Base-by-base conservation (phyloP, 108 stramenopile genomes). In the Skeletonema potamos region DNA sequence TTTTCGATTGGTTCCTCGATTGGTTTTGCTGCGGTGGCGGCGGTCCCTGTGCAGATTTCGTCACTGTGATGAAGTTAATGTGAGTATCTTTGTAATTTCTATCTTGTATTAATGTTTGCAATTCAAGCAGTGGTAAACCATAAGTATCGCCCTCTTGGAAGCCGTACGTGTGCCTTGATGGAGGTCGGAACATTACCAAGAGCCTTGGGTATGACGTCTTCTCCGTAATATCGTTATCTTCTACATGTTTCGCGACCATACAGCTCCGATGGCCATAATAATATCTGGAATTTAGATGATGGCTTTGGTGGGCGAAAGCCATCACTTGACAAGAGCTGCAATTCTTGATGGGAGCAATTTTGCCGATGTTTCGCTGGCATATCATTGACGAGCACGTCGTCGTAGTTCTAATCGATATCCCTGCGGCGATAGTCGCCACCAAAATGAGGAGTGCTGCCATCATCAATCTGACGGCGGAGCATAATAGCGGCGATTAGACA, bases 101-200 rank as follows among this genome's bases (percentile, higher is more conserved):
- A 5, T 64, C 34, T 17, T 30, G 12, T 9, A 76, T 29, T 8
- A 76, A 41, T 4, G 36, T 34, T 2, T 68, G 59, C 27, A 76
- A 57, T 34, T 76, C 76, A 36, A 76, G 54, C 20, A 20, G 61
- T 32, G 76, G 76, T 39, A 76, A 56, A 69, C 72, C 69, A 51
- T 79, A 67, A 15, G 24, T 13, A 6, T 55, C 15, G 13, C n/a
- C 33, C 3, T 56, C 36, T 18, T 17, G 37, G 33, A 79, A 79
- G 34, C 77, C 77, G 18, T 79, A 79, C 4, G 77, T 79, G 27
- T 79, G 77, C 18, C 77, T 70, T 1, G 77, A 79, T 15, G 77
- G 77, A 17, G 66, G 33, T 44, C 77, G 77, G 44, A 79, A 79
- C 27, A 79, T 61, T 10, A 79, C 70, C 60, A 79, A 43, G 30